Conservation (phyloP, 108 stramenopile genomes). For the Cyclostephanos tholiformis region DNA sequence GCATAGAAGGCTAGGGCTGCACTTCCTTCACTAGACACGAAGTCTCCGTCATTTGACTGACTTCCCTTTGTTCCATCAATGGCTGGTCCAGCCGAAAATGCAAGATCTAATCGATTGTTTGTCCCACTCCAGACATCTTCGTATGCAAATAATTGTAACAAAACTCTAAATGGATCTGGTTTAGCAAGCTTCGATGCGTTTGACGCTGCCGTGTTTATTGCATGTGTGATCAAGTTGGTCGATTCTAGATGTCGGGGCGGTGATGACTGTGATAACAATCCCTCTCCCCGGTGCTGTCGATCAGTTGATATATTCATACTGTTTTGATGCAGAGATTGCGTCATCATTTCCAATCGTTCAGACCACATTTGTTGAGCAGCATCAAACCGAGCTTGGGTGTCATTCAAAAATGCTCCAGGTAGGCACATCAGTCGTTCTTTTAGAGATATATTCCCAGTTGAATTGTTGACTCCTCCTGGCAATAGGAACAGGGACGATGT, state of each 20-base stretch:
- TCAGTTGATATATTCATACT: conserved; percentile 23
- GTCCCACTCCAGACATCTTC: conserved; percentile 67
- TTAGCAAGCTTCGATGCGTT: conserved; percentile 38
- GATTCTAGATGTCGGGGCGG: conserved; percentile 14
- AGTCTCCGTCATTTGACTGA: conserved; percentile 2
- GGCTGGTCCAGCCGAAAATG: conserved; percentile 56
- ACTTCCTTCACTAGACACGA: conserved; percentile 41
- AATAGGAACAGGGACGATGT: conserved; percentile 32
- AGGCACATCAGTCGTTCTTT: conserved; percentile 44
- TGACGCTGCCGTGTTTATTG: conserved; percentile 25
- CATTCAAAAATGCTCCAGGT: conserved; percentile 45
- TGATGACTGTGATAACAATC: conserved; percentile 16
- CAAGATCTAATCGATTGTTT: conserved; percentile 64
- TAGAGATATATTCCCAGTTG: conserved; percentile 26
- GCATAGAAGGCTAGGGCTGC: conserved; percentile 73
- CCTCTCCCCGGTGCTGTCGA: conserved; percentile 21
- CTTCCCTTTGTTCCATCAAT: conserved; percentile 10
- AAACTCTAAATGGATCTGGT: conserved; percentile 74
- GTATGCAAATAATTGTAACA: conserved; percentile 85
- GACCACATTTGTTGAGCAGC: conserved; percentile 44
- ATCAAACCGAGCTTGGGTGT: conserved; percentile 45
- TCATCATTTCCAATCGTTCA: conserved; percentile 44
- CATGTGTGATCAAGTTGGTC: conserved; percentile 16
- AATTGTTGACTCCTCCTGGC: conserved; percentile 31
- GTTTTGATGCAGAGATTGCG: conserved; percentile 21